Evolutionary conservation across 2,329 filamentous ascomycete genomes (phyloP), one percentile per base, ranked within the genome.

Genomic region (Arthrocladium fulminans): DNA sequence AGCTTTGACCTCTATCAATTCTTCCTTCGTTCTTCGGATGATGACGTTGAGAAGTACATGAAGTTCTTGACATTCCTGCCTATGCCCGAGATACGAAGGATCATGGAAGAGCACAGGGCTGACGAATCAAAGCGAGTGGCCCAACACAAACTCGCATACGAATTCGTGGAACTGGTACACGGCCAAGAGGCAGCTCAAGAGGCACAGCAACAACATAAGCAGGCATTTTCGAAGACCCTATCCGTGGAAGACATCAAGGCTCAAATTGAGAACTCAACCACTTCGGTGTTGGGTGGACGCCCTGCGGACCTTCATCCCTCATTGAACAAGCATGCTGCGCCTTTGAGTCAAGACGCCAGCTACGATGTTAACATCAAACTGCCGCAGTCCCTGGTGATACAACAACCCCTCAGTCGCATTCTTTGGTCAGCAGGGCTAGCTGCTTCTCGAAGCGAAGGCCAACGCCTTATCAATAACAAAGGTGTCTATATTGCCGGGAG

Each of bases 51-150:
- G 65, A 76, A 74, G 25, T 84, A 94, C 53, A 73, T 98, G 34
- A 90, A 86, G 62, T 77, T 95, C 19, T 88, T 98, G 63, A 98
- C 92, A 0, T 95, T 98, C 63, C 66, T 95, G 30, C 85, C 90
- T 0, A 58, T 86, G 2, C 61, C 74, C 6, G 65, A 79, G n/a
- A 94, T 98, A 55, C 61, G 73, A 2, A 60, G 71, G 12, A 65
- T 86, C 45, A 85, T 97, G 77, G 64, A 71, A 25, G 65, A 83
- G 53, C 89, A 97, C 57, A 67, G 66, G 7, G 54, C 72, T 23
- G 76, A 89, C 48, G 85, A 86, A 0, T 75, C 81, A 1, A 80
- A 83, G 66, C 80, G 92, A 24, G 63, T 80, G 48, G 88, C 90
- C 2, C 90, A 98, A 59, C 89, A 95, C 61, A 70, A 75, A 0